Evolutionary conservation across 2,329 filamentous ascomycete genomes (phyloP).

Genomic region (Fusarium luffae): DNA sequence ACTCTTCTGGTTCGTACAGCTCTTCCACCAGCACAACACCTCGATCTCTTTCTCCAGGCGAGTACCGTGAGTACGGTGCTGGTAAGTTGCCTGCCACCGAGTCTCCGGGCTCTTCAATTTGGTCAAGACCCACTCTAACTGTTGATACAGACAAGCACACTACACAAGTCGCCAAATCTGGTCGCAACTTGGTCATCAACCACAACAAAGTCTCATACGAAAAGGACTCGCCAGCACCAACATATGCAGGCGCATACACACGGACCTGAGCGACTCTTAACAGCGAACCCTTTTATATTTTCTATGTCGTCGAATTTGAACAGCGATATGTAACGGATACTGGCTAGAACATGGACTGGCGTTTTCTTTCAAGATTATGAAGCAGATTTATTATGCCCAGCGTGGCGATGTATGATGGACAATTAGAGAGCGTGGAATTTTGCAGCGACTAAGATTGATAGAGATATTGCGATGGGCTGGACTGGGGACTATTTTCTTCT

Average conservation of each 20-base stretch:
- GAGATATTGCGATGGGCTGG: slow-evolving; percentile 24
- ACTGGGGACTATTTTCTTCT: slow-evolving; percentile 11
- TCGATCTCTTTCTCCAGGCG: slow-evolving; percentile 45
- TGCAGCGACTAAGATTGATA: slow-evolving; percentile 16
- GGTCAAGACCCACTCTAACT: slow-evolving; percentile 37
- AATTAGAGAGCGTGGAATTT: slow-evolving; percentile 20
- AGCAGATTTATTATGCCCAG: slow-evolving; percentile 25
- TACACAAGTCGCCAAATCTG: slow-evolving; percentile 39
- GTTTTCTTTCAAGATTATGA: slow-evolving; percentile 29
- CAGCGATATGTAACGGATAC: slow-evolving; percentile 33
- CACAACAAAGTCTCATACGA: slow-evolving; percentile 49
- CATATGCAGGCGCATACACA: slow-evolving; percentile 42
- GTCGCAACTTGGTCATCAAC: slow-evolving; percentile 48
- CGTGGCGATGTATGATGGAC: slow-evolving; percentile 37
- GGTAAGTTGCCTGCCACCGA: slow-evolving; percentile 41
- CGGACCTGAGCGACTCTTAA: not conserved
- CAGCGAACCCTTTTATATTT: slow-evolving; percentile 1
- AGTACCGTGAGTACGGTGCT: slow-evolving; percentile 49
- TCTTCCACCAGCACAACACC: slow-evolving; percentile 44
- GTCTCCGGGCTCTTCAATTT: slow-evolving; percentile 10
- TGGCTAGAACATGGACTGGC: slow-evolving; percentile 35
- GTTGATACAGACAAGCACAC: slow-evolving; percentile 40
- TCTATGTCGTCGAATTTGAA: slow-evolving; percentile 16
- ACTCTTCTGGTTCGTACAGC: slow-evolving; percentile 45
- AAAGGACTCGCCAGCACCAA: slow-evolving; percentile 46